These are phyloP conservation scores for Tolypocladium guangdongense DNA, from an alignment of 2,329 filamentous ascomycete species.

Conservation along the genomic window DNA sequence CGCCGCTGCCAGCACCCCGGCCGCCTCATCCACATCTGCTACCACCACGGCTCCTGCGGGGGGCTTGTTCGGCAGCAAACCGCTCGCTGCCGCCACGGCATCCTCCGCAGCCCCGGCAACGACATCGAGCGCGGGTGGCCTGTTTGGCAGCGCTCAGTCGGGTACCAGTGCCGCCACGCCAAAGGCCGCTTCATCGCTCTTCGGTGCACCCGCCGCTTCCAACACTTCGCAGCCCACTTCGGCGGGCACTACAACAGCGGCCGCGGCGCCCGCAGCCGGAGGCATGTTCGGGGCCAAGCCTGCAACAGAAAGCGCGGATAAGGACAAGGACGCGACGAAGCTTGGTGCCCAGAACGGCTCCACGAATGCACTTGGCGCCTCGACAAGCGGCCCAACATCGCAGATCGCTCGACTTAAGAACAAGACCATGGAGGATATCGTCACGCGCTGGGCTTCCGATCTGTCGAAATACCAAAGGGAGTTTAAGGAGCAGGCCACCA, in stretches of 20 bases:
- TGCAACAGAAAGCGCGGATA: conserved; percentile 14
- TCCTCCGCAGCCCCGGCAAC: conserved; percentile 16
- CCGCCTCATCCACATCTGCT: conserved; percentile 9
- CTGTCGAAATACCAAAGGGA: conserved; percentile 94
- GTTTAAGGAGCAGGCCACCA: conserved; percentile 80
- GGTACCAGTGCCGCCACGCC: conserved; percentile 5
- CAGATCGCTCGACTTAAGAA: conserved; percentile 88
- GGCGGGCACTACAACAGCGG: conserved; percentile 15
- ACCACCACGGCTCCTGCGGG: conserved; percentile 15
- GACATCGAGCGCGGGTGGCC: conserved; percentile 16
- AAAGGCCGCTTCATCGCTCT: conserved; percentile 8
- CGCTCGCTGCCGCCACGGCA: conserved; percentile 17
- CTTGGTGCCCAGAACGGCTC: conserved; percentile 16
- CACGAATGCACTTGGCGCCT: conserved; percentile 47
- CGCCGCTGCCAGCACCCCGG: conserved; percentile 14
- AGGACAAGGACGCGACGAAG: conserved; percentile 17
- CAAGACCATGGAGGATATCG: conserved; percentile 98
- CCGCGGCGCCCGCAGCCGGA: conserved; percentile 15
- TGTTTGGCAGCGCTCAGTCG: conserved; percentile 18
- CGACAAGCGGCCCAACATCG: conserved; percentile 70
- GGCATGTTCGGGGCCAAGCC: conserved; percentile 23
- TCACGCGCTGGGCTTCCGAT: conserved; percentile 92
- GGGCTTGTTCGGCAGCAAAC: conserved; percentile 22
- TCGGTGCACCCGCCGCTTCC: conserved; percentile 11
- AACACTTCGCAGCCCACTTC: conserved; percentile 16